These are phyloP conservation scores for Trichosporon sp. DNA, from an alignment of 1,284 basidiomycete species.

Conservation along the genomic window DNA sequence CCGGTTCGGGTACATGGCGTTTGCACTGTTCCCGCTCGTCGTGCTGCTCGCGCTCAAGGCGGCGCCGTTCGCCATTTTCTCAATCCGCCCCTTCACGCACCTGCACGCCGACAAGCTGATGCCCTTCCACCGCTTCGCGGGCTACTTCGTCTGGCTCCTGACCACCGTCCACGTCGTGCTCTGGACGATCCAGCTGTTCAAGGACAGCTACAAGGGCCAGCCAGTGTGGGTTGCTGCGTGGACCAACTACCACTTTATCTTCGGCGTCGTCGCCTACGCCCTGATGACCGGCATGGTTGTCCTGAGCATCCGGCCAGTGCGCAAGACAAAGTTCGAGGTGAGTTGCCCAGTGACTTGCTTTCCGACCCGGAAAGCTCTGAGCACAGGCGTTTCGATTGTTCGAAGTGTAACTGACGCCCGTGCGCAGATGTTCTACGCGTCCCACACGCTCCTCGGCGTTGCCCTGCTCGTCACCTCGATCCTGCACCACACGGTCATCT, in stretches of 20 bases:
- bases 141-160: conserved; percentile 68
- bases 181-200: conserved; percentile 69
- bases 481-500: conserved; percentile 65
- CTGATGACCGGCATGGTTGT: conserved; percentile 64
- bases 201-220: conserved; percentile 56
- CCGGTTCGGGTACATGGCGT: conserved; percentile 70
- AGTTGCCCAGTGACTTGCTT: conserved; percentile 13
- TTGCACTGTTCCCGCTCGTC: conserved; percentile 70
- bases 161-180: conserved; percentile 64
- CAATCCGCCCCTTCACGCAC: conserved; percentile 64
- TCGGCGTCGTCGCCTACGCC: conserved; percentile 67
- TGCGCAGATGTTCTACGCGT: conserved; percentile 60
- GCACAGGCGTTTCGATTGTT: background rate
- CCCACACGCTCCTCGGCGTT: conserved; percentile 65
- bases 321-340: conserved; percentile 65
- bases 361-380: background rate
- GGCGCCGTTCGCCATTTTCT: conserved; percentile 73
- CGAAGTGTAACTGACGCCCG: background rate
- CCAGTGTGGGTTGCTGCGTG: conserved; percentile 63
- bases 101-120: conserved; percentile 72
- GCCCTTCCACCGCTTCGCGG: conserved; percentile 67
- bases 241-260: conserved; percentile 66
- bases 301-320: conserved; percentile 61
- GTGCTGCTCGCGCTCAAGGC: conserved; percentile 74
- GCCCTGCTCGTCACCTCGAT: conserved; percentile 60